Conservation (phyloP, 352 stramenopile genomes). For the Pythium volutum region DNA sequence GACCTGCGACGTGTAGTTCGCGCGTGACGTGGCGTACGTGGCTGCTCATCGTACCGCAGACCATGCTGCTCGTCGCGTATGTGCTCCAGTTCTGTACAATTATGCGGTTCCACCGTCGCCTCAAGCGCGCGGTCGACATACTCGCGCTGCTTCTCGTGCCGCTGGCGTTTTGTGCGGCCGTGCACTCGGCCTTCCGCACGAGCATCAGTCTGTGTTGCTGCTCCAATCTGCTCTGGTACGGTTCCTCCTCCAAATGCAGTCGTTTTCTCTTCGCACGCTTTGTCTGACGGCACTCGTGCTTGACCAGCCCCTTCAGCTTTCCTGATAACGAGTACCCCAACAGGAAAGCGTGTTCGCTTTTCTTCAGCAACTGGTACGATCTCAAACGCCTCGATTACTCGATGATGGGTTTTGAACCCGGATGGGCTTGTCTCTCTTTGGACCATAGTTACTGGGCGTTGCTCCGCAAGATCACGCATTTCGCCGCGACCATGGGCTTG, state of each 20-base stretch:
- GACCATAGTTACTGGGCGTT: conserved; percentile 15
- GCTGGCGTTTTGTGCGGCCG: conserved; percentile 16
- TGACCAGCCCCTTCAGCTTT: conserved; percentile 21
- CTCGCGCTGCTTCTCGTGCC: conserved; percentile 6
- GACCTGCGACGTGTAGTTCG: conserved; percentile 9
- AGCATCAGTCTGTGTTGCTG: conserved; percentile 39
- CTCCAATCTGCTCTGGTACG: conserved; percentile 31
- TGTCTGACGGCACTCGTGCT: background rate
- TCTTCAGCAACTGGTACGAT: conserved; percentile 33
- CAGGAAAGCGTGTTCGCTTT: conserved; percentile 25
- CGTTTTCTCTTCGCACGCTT: too few relatives aligned
- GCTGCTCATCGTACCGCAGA: conserved; percentile 22
- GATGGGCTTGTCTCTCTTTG: too few relatives aligned
- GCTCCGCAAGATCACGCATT: conserved; percentile 22
- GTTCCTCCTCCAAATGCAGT: too few relatives aligned
- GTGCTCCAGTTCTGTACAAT: conserved; percentile 16
- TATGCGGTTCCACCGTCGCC: conserved; percentile 8
- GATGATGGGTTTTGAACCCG: too few relatives aligned
- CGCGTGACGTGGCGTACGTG: conserved; percentile 19
- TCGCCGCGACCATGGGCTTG: conserved; percentile 18
- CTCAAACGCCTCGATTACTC: too few relatives aligned
- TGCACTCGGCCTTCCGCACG: conserved; percentile 28
- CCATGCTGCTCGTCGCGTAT: conserved; percentile 15
- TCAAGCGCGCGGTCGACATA: background rate
- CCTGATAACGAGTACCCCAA: conserved; percentile 18